These are phyloP conservation scores for Piper betle DNA, from an alignment of 164 flowering plant genomes.

Conservation along the genomic window DNA sequence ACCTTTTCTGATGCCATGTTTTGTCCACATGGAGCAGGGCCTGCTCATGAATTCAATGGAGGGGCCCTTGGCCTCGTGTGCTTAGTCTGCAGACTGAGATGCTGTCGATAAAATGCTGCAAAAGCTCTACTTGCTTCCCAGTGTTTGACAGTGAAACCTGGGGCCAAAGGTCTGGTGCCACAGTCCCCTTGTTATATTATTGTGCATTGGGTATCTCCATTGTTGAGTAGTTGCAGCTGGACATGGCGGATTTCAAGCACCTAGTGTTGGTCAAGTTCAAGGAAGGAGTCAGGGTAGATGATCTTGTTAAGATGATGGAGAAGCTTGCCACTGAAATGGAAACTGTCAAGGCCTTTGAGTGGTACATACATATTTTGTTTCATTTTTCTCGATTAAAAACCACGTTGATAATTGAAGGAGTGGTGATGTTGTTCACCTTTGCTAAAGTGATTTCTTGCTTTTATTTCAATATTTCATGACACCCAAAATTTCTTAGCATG, in stretches of 20 bases:
- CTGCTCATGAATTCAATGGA: background rate
- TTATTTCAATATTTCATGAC: too few relatives aligned
- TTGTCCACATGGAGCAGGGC: background rate
- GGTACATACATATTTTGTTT: slow-evolving; percentile 23
- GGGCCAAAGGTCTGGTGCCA: background rate
- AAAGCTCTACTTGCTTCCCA: background rate
- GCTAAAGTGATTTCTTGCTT: too few relatives aligned
- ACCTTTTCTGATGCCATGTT: too few relatives aligned
- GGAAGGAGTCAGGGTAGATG: slow-evolving; percentile 57
- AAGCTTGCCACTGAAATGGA: slow-evolving; percentile 50
- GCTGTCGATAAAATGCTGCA: background rate
- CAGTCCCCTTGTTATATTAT: slow-evolving; percentile 1
- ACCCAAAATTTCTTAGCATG: too few relatives aligned
- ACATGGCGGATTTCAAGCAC: slow-evolving; percentile 67
- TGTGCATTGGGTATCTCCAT: too few relatives aligned
- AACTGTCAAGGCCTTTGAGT: slow-evolving; percentile 61
- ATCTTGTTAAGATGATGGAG: slow-evolving; percentile 54
- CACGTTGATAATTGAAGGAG: too few relatives aligned
- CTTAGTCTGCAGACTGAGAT: background rate
- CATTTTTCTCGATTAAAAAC: background rate
- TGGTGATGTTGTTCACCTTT: too few relatives aligned
- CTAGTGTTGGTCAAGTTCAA: slow-evolving; percentile 82
- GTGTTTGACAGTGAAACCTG: background rate
- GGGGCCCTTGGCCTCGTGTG: background rate
- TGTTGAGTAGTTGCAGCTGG: background rate